Evolutionary conservation across 148 eudicot genomes (phyloP).

Genomic region (Nyssa sinensis): DNA sequence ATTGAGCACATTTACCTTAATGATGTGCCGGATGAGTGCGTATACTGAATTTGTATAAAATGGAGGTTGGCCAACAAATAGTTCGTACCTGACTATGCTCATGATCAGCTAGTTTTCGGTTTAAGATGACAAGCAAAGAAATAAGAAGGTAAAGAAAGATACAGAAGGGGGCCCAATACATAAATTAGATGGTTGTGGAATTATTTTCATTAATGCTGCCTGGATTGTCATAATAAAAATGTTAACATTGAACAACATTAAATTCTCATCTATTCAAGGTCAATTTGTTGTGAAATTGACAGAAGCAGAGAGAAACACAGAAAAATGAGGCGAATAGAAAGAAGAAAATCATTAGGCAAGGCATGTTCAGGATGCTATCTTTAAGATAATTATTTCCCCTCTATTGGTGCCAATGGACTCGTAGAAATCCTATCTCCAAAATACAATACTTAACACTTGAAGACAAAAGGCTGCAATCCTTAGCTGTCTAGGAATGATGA

Average conservation of each 20-base stretch:
- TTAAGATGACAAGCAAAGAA: background rate
- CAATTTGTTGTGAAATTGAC: no score
- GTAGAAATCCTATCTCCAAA: no score
- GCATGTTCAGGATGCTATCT: no score
- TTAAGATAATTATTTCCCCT: no score
- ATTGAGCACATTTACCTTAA: conserved; percentile 56
- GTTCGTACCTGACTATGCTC: conserved; percentile 73
- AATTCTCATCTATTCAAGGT: background rate
- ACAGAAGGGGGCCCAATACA: background rate
- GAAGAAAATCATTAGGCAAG: no score
- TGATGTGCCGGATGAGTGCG: conserved; percentile 88
- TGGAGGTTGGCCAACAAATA: conserved; percentile 98
- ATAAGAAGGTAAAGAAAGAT: conserved; percentile 2
- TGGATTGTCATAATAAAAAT: background rate
- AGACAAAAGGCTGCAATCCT: no score
- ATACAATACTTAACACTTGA: no score
- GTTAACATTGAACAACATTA: background rate
- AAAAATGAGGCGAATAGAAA: no score
- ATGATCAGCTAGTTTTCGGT: conserved; percentile 12
- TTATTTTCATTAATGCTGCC: background rate
- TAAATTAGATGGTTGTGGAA: background rate
- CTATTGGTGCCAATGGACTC: no score
- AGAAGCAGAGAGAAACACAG: no score
- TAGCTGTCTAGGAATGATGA: no score
- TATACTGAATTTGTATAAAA: conserved; percentile 95